Evolutionary conservation across 176 grass and related monocot genomes (phyloP).

Genomic region (Ensete ventricosum): DNA sequence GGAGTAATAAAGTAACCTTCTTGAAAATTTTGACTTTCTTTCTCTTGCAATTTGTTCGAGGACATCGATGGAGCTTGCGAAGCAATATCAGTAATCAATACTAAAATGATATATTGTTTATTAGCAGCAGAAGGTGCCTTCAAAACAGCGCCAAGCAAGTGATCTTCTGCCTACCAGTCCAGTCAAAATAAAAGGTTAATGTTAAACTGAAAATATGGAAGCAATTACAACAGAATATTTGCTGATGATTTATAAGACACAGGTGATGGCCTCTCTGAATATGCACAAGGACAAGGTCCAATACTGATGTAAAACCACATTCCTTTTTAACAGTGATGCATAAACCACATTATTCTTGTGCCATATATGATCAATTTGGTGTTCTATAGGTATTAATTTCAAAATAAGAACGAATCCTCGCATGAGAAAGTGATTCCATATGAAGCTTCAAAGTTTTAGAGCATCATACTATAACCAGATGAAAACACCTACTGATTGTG

Average conservation of each 20-base stretch:
- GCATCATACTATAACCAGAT: slow-evolving; percentile 10
- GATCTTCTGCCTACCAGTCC: slow-evolving; percentile 75
- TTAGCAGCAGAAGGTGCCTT: slow-evolving; percentile 52
- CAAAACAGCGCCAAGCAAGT: slow-evolving; percentile 70
- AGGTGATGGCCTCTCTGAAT: background rate
- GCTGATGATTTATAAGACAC: background rate
- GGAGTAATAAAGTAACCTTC: slow-evolving; percentile 66
- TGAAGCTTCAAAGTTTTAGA: background rate
- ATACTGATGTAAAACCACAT: background rate
- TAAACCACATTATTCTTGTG: background rate
- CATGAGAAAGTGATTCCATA: background rate
- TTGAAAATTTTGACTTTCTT: slow-evolving; percentile 45
- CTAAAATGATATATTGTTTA: slow-evolving; percentile 68
- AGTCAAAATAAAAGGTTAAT: slow-evolving; percentile 15
- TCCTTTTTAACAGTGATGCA: background rate
- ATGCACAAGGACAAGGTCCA: background rate
- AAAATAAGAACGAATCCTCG: background rate
- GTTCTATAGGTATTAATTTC: background rate
- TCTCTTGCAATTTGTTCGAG: slow-evolving; percentile 34
- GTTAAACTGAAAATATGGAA: slow-evolving; percentile 18
- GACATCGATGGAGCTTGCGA: slow-evolving; percentile 26
- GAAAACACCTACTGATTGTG: slow-evolving; percentile 52
- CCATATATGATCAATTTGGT: background rate
- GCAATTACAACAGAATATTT: background rate
- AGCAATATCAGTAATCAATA: slow-evolving; percentile 52